phyloP scores from a whole-genome alignment of 345 rosid species.

The Melastoma malabathricum region DNA sequence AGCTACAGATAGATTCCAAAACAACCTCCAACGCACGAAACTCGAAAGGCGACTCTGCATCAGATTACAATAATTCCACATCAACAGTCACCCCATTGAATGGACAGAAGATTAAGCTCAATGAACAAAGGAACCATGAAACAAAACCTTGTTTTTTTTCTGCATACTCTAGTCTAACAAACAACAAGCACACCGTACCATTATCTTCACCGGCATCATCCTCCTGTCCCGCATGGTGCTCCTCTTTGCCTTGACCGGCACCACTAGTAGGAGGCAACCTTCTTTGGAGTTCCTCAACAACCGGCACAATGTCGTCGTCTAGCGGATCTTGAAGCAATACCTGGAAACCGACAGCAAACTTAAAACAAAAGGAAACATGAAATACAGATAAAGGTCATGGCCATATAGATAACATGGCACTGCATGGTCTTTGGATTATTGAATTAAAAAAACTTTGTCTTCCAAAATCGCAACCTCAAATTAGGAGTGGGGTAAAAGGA shows the following conservation, averaged over 20 bases:
- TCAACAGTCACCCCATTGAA: slow-evolving; percentile 5
- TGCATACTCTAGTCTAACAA: not conserved
- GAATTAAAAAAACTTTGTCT: too few relatives aligned
- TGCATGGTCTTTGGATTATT: too few relatives aligned
- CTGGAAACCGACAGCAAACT: slow-evolving; percentile 16
- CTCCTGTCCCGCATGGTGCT: slow-evolving; percentile 25
- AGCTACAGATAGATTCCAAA: slow-evolving; percentile 91
- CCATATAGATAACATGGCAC: too few relatives aligned
- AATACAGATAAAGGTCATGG: too few relatives aligned
- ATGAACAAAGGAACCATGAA: not conserved
- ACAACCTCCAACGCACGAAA: slow-evolving; percentile 87
- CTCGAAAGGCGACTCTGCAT: slow-evolving; percentile 72
- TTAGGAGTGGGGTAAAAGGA: too few relatives aligned
- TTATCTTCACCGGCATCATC: slow-evolving; percentile 85
- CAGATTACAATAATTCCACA: slow-evolving; percentile 9
- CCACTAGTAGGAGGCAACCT: slow-evolving; percentile 39
- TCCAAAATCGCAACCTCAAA: too few relatives aligned
- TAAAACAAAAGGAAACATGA: not conserved
- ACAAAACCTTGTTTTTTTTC: slow-evolving; percentile 2
- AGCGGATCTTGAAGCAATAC: slow-evolving; percentile 78
- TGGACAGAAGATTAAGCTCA: not conserved
- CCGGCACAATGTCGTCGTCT: slow-evolving; percentile 73
- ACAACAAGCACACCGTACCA: slow-evolving; percentile 32
- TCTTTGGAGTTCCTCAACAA: slow-evolving; percentile 82
- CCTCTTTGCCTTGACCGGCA: slow-evolving; percentile 36